These are phyloP conservation scores for Medicago lupulina DNA, from an alignment of 306 rosid genomes.

Conservation along the genomic window DNA sequence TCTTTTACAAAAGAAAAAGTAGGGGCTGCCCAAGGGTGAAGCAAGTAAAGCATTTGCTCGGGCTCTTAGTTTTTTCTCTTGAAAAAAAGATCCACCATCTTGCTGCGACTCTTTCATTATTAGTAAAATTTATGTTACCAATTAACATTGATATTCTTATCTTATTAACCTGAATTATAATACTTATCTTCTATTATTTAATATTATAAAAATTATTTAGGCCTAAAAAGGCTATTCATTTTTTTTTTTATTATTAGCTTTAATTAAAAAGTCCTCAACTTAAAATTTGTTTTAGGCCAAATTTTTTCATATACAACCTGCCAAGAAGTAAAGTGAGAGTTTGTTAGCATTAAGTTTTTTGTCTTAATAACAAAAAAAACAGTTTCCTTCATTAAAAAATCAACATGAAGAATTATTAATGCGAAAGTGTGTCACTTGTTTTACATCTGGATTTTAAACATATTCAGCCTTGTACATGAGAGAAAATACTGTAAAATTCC, in stretches of 20 bases:
- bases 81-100: background rate
- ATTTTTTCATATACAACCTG: background rate
- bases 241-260: background rate
- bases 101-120: background rate
- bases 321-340: slow-evolving; percentile 8
- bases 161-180: background rate
- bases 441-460: slow-evolving; percentile 20
- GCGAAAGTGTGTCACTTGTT: background rate
- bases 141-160: background rate
- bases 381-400: background rate
- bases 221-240: background rate
- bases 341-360: background rate
- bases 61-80: slow-evolving; percentile 7
- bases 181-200: background rate
- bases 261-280: background rate
- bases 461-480: background rate
- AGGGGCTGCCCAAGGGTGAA: background rate
- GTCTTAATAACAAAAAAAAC: background rate
- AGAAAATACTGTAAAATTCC: background rate
- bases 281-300: background rate
- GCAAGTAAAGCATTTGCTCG: background rate
- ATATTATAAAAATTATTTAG: background rate
- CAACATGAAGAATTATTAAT: background rate
- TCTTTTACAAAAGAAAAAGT: slow-evolving; percentile 2
- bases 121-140: background rate